Evolutionary conservation across 2,329 filamentous ascomycete genomes (phyloP).

Genomic region (Xylariaceae sp.): DNA sequence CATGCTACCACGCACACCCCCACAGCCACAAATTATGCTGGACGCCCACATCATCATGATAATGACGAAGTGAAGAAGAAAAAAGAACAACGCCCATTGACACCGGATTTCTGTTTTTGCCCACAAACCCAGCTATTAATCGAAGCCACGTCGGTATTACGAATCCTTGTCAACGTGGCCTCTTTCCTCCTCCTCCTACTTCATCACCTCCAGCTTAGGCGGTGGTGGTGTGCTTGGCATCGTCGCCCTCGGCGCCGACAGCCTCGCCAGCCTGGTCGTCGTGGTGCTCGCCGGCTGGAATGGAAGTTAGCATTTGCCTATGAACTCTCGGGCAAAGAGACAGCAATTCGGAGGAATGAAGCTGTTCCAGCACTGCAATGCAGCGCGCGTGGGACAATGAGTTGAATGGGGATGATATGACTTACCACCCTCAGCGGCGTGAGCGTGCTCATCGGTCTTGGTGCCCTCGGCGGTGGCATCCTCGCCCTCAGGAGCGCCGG

Average conservation of each 20-base stretch:
- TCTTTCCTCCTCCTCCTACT: not conserved
- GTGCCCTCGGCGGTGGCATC: conserved; percentile 25
- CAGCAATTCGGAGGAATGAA: not conserved
- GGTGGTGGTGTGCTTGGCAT: conserved; percentile 8
- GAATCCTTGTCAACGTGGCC: not conserved
- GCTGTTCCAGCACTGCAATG: not conserved
- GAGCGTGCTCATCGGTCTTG: conserved; percentile 27
- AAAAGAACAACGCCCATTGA: not conserved
- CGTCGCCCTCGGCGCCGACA: conserved; percentile 19
- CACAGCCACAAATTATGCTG: not conserved
- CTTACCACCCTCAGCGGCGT: conserved; percentile 29
- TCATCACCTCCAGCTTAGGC: not conserved
- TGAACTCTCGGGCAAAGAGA: not conserved
- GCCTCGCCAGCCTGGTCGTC: conserved; percentile 16
- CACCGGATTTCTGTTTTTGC: too few relatives aligned
- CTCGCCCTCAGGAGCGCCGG: conserved; percentile 3
- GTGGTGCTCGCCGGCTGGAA: conserved; percentile 8
- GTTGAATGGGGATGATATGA: conserved; percentile 9
- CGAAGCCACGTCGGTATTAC: not conserved
- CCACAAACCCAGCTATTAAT: not conserved
- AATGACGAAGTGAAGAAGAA: not conserved
- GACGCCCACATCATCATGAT: not conserved
- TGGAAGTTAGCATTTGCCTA: conserved; percentile 13
- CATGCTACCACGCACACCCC: conserved; percentile 1
- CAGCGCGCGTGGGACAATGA: not conserved